Base-by-base conservation (phyloP, 495 filamentous ascomycete species). In the Penicillium steckii region DNA sequence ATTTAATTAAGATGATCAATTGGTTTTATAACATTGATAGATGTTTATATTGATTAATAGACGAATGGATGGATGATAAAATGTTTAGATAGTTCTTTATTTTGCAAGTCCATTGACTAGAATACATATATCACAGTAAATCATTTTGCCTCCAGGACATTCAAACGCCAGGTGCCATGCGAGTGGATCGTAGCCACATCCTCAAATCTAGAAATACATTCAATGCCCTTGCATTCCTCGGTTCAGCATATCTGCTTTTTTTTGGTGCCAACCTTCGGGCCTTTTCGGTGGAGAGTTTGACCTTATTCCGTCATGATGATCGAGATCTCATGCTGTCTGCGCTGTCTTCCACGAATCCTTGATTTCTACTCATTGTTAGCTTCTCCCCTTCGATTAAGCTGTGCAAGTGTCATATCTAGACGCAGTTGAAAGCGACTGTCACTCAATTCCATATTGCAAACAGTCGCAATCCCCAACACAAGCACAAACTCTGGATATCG, bases 91-190 rank as follows among this genome's bases (percentile, higher is more conserved):
- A 38, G 35, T 38, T 38, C 17, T 38, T 38, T n/a, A n/a, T 38
- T 15, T 38, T 4, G 12, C 17, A 4, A 38, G 35, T 21, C 6
- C 41, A 4, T 6, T n/a, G 5, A 42, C 9, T 35, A 35, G 13
- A 35, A 10, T 15, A 37, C 18, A 52, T 21, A 19, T 23, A 27
- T 46, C 32, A 46, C 50, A 33, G 38, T 41, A 15, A 38, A 38
- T 38, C 35, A 38, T 38, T 56, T 55, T 62, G n/a, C n/a, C 50
- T 55, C 56, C 59, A 53, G 37, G 50, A 52, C 56, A 71, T 59
- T 67, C 67, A 72, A 59, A 75, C 70, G 70, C 70, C 72, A 59
- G 59, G 59, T 70, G 61, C 64, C 67, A 75, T 75, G 72, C 72
- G n/a, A 67, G 66, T 64, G 59, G 55, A 55, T 58, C 57, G 43